A percentile compares a stretch with the other conserved stretches of the same genome.
Conservation (phyloP, 257 asterid species). For the Nemophila menziesii region DNA sequence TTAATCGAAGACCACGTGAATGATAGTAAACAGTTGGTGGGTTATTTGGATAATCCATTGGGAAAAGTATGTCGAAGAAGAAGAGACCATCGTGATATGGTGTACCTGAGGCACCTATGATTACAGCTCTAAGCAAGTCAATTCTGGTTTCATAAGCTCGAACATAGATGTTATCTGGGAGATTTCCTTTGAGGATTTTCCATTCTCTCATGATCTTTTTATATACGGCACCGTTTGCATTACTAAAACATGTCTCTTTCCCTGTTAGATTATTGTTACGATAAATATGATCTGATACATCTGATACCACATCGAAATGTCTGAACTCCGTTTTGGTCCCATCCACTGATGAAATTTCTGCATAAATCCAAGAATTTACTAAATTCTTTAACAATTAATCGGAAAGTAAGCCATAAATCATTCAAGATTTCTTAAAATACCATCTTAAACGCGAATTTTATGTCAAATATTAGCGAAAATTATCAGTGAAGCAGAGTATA, state of each 20-base stretch:
- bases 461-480: too few relatives aligned
- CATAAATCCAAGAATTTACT: too few relatives aligned
- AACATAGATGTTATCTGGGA: conserved; percentile 40
- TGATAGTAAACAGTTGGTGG: conserved; percentile 40
- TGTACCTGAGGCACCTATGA: conserved; percentile 38
- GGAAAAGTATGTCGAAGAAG: conserved; percentile 51
- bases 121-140: conserved; percentile 55
- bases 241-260: conserved; percentile 4
- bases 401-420: too few relatives aligned
- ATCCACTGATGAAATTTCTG: too few relatives aligned
- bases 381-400: too few relatives aligned
- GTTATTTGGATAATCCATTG: conserved; percentile 32
- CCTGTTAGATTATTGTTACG: conserved; percentile 3
- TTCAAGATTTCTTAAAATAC: too few relatives aligned
- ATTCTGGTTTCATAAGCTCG: conserved; percentile 36
- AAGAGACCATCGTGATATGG: conserved; percentile 60
- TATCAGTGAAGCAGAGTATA: too few relatives aligned
- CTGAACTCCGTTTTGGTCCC: too few relatives aligned
- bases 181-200: conserved; percentile 33
- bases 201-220: conserved; percentile 37
- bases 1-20: conserved; percentile 34
- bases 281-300: conserved; percentile 30
- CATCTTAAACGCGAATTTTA: too few relatives aligned
- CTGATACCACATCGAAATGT: conserved; percentile 25
- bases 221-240: conserved; percentile 6